These are phyloP conservation scores for Nicotiana tabacum DNA, from an alignment of 257 asterid species.

Conservation along the genomic window DNA sequence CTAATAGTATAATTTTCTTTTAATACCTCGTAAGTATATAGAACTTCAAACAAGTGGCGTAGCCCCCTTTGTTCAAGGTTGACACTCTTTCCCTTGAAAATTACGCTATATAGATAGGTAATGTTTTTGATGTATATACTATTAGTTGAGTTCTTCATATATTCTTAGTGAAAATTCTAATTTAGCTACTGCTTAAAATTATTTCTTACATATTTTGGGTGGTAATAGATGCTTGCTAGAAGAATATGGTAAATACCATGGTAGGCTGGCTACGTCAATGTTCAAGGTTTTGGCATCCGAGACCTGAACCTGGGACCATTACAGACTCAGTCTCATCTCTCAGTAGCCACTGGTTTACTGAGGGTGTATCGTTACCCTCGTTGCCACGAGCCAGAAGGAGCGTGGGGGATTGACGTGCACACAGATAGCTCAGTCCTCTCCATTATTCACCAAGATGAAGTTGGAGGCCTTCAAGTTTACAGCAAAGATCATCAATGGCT, in stretches of 20 bases:
- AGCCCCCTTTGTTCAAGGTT: no score
- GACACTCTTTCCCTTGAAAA: no score
- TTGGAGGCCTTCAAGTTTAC: slow-evolving; percentile 76
- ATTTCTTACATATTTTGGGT: neutral
- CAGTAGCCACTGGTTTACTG: slow-evolving; percentile 46
- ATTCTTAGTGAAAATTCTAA: no score
- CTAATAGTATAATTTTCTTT: no score
- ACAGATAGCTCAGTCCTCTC: slow-evolving; percentile 82
- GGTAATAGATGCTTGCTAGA: slow-evolving; percentile 42
- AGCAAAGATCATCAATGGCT: slow-evolving; percentile 46
- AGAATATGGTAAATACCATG: slow-evolving; percentile 64
- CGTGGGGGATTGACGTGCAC: slow-evolving; percentile 67
- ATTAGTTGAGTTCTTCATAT: no score
- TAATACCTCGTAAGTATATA: no score
- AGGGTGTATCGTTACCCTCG: slow-evolving; percentile 82
- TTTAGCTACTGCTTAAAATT: no score
- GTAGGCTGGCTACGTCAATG: slow-evolving; percentile 44
- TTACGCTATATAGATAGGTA: no score
- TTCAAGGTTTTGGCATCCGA: slow-evolving; percentile 37
- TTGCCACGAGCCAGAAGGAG: slow-evolving; percentile 34
- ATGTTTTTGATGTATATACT: no score
- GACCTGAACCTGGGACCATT: slow-evolving; percentile 36
- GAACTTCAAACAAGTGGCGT: no score
- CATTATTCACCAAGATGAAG: slow-evolving; percentile 71
- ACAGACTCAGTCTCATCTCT: slow-evolving; percentile 37